phyloP scores from a whole-genome alignment of 169 alveolate species.

The Plasmodium gallinaceum region DNA sequence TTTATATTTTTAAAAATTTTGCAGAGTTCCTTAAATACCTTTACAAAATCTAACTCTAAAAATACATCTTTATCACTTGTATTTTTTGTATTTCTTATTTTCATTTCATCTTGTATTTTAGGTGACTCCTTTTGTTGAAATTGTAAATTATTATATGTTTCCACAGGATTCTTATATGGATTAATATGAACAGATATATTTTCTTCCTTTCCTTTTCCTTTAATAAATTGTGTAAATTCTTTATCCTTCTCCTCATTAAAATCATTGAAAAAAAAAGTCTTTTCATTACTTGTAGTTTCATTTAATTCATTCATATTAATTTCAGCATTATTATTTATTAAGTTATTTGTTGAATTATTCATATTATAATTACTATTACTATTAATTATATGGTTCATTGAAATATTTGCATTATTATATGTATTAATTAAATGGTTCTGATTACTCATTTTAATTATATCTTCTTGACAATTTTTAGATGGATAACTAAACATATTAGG shows the following conservation, averaged over 20 bases:
- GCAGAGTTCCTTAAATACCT: slow-evolving; percentile 40
- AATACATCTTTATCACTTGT: background rate
- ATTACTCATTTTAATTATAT: background rate
- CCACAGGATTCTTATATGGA: too few species aligned
- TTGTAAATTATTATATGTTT: too few species aligned
- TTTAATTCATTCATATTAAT: background rate
- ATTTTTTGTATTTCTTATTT: background rate
- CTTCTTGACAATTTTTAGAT: background rate
- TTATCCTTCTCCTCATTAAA: slow-evolving; percentile 11
- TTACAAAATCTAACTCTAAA: slow-evolving; percentile 48
- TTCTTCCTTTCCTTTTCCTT: slow-evolving; percentile 38
- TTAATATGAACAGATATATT: background rate
- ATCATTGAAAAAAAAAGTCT: background rate
- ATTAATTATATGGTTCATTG: background rate
- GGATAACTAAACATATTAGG: background rate
- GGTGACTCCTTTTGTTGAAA: background rate
- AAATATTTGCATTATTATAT: background rate
- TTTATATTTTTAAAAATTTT: slow-evolving; percentile 28
- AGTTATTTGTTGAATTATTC: background rate
- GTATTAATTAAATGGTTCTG: background rate
- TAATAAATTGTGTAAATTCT: slow-evolving; percentile 36
- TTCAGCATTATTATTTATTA: background rate
- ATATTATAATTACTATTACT: background rate
- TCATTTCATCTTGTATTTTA: background rate
- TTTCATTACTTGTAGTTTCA: background rate